phyloP scores from a whole-genome alignment of 495 filamentous ascomycete genomes.

The Aspergillus cavernicola region DNA sequence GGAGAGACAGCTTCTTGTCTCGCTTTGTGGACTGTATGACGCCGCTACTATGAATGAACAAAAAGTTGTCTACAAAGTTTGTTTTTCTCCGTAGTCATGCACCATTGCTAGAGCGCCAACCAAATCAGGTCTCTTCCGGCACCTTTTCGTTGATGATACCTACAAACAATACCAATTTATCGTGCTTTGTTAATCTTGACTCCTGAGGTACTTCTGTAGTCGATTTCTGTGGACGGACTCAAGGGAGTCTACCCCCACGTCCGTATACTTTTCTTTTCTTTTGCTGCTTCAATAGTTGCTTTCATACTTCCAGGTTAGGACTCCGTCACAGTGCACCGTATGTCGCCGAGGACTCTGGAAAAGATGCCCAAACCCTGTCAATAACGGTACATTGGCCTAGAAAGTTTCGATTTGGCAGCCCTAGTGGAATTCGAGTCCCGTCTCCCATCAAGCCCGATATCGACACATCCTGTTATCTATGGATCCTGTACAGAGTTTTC shows the following conservation, averaged over 20 bases:
- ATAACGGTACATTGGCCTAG: too few species aligned
- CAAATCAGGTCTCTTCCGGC: too few species aligned
- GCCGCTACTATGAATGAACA: slow-evolving; percentile 23
- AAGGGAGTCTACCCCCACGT: neutral
- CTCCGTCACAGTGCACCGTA: too few species aligned
- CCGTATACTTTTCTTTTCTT: neutral
- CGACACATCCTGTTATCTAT: too few species aligned
- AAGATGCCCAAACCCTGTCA: too few species aligned
- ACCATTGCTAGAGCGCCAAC: neutral
- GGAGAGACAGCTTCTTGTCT: slow-evolving; percentile 41
- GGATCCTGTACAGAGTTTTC: too few species aligned
- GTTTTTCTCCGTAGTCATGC: neutral
- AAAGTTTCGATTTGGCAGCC: too few species aligned
- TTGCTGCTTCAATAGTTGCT: neutral
- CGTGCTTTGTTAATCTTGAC: neutral
- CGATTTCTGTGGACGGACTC: neutral
- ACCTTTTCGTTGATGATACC: slow-evolving; percentile 6
- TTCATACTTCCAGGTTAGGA: neutral
- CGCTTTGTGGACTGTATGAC: slow-evolving; percentile 42
- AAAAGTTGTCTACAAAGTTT: slow-evolving; percentile 16
- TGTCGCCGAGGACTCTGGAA: too few species aligned
- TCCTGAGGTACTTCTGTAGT: neutral
- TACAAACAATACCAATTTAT: neutral
- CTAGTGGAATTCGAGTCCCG: too few species aligned
- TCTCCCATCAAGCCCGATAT: too few species aligned